Base-by-base conservation (phyloP, 345 rosid genomes). In the Psidium guajava region DNA sequence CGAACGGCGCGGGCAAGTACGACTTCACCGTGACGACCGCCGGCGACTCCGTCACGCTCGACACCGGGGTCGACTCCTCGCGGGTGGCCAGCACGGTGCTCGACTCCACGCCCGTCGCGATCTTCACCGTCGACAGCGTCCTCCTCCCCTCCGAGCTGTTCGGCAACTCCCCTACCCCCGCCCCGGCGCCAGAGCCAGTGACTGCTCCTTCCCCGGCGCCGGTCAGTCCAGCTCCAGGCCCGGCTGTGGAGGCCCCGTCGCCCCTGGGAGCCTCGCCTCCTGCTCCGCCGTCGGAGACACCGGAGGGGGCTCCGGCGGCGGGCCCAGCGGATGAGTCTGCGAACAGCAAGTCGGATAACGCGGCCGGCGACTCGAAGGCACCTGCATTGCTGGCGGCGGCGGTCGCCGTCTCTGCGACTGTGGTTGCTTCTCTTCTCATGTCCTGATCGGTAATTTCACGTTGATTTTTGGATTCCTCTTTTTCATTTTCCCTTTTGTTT, bases 181-280 rank as follows among this genome's bases (percentile, higher is more conserved):
- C 98, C 2, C 98, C 98, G 50, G 94, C 92, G 0, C 88, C 86
- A 1, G 94, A 91, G 59, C 97, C 98, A 0, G 95, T 85, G 44
- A 86, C 84, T 18, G 89, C 86, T 0, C 95, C 94, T 0, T 85
- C 92, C 42, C 95, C 96, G 21, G 58, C 94, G 10, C 94, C 95
- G 2, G 85, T 89, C 8, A 84, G 84, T 24, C 64, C 89, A 0
- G 69, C 91, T 40, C 91, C 93, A 2, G 84, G 87, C 59, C 93
- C 94, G 1, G 82, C 87, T 15, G 93, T 81, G 4, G 89, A 93
- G 56, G 96, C 92, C 2, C 98, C 98, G 16, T 91, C 98, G 6
- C 98, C 98, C 0, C 47, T 83, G 10, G 92, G 91, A 0, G 95
- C 98, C 6, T 97, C 98, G 18, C 98, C 98, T 8, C 99, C 98